Evolutionary conservation across 495 filamentous ascomycete genomes (phyloP), one percentile per base, ranked within the genome.

Genomic region (Trichoderma reesei): DNA sequence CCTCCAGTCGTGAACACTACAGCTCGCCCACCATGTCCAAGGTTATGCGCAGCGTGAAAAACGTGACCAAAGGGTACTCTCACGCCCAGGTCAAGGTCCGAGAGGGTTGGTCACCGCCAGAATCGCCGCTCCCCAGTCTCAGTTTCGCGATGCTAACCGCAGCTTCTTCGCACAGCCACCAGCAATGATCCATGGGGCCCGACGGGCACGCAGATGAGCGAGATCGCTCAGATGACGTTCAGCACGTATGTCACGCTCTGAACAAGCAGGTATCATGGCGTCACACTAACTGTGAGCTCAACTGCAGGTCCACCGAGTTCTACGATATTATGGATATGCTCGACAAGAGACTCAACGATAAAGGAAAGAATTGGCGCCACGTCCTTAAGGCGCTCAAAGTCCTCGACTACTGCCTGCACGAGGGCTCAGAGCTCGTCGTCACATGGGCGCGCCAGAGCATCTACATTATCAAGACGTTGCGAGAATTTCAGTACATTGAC

Each of bases 281-380:
- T 18, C 39, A 18, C 26, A 16, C 61, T 46, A 59, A 18, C 11
- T 20, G 26, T 16, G 10, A 41, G 65, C 65, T 3, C 37, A 62
- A 36, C 31, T 20, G 33, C 71, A 96, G 92, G 71, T 90, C 89
- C n/a, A 91, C 86, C 72, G 94, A 97, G 75, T 99, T 98, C 77
- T 95, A 96, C 80, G 92, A 99, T 72, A 96, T 99, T 69, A 96
- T 99, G 87, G 95, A 98, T 75, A 99, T 99, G 94, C 80, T 99
- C 66, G 95, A 98, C 76, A 98, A 98, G 81, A 89, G 95, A 65
- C 80, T 99, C 69, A 99, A 99, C 69, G 95, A 99, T 73, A 99
- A 99, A 75, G 95, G 95, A 69, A 99, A 96, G 82, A 99, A 99
- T 75, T 99, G 95, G 95, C 86, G 95, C 69, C 95, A 99, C 75